Base-by-base conservation (phyloP, 257 asterid species). In the Capsicum pubescens region DNA sequence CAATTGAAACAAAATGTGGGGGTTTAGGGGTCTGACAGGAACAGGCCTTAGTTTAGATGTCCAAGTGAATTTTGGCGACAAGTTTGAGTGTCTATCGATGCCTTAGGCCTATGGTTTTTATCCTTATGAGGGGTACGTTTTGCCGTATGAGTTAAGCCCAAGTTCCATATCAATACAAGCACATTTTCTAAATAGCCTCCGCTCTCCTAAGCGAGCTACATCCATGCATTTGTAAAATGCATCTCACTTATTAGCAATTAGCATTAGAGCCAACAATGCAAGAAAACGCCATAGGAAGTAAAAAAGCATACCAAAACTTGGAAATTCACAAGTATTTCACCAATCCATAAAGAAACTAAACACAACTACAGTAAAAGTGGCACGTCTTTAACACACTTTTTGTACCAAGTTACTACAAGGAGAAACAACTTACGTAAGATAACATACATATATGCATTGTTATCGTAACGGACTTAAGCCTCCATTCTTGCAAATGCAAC, bases 371-470 rank as follows among this genome's bases (percentile, higher is more conserved):
- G 26, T 15, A 76, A 32, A 76, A 26, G 63, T 76, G 0, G 81
- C 64, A 76, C 13, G 64, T 14, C 19, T 76, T 54, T 4, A 39
- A 76, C 4, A 52, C 44, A 52, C 81, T 52, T 21, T 52, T 61
- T 9, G 57, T 42, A 76, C 81, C 63, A 76, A 76, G 48, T 76
- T 52, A 76, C 46, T 76, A 76, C 46, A 54, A 26, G 63, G 81
- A 52, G 14, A 48, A 14, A 26, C 14, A 21, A 55, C 13, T 52
- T 76, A 54, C 44, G 7, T 2, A 26, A 52, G 14, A 3, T 14
- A 14, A 76, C 63, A 52, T 76, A 76, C 81, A 76, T 52, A 8
- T 14, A 52, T 35, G 81, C 59, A 48, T 76, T 52, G 64, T 54
- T 26, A 4, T 3, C 61, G 81, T 14, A 76, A 50, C 14, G 14